These are phyloP conservation scores for Rhododendron ovatum DNA, from an alignment of 148 eudicot species.

Conservation along the genomic window DNA sequence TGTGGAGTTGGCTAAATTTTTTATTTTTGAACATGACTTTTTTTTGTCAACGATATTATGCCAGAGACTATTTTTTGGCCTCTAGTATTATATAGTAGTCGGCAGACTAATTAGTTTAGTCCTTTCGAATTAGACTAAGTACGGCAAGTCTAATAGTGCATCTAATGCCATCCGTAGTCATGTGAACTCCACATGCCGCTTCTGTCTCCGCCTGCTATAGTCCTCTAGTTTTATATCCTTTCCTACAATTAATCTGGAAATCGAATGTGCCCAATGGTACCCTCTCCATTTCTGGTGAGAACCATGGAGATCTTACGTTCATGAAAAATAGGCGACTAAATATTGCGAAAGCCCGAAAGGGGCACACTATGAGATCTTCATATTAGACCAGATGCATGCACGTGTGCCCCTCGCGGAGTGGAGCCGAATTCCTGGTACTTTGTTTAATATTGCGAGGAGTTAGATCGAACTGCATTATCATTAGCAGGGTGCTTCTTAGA, in stretches of 20 bases:
- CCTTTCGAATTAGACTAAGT: no score
- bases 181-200: background rate
- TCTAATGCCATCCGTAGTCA: background rate
- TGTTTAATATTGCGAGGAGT: background rate
- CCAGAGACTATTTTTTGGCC: background rate
- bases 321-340: background rate
- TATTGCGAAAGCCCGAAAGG: background rate
- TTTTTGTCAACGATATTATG: background rate
- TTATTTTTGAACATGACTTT: no score
- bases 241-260: background rate
- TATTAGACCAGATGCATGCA: background rate
- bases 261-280: background rate
- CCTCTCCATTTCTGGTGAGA: background rate
- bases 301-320: background rate
- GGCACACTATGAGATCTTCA: background rate
- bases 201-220: background rate
- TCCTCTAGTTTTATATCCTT: background rate
- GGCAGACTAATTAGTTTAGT: no score
- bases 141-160: no score
- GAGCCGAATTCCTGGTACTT: background rate
- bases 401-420: background rate
- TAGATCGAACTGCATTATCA: background rate
- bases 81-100: background rate
- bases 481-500: background rate
- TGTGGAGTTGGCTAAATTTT: no score